Evolutionary conservation across 768 basidiomycete species (phyloP).

Genomic region (Rubroboletus satanas): DNA sequence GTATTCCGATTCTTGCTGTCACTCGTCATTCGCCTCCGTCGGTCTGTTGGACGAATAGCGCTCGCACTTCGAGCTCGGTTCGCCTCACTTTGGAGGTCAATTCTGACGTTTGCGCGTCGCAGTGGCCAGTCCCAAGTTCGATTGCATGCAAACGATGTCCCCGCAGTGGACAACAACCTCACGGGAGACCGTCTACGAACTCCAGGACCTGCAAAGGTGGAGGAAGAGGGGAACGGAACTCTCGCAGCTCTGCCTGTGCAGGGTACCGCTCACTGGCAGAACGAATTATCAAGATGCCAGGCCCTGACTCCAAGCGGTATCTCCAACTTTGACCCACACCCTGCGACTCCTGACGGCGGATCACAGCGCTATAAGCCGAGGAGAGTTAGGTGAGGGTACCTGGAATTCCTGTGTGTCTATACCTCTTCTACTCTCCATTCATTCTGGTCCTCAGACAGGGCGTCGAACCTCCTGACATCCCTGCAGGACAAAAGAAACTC

Average conservation of each 20-base stretch:
- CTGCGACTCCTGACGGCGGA: conserved; percentile 7
- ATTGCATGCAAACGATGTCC: neutral
- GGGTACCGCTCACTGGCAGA: neutral
- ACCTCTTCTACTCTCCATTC: neutral
- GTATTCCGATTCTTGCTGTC: conserved; percentile 3
- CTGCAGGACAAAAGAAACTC: conserved; percentile 4
- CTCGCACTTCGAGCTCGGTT: neutral
- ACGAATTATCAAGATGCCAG: neutral
- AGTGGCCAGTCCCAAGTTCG: neutral
- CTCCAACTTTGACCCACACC: neutral
- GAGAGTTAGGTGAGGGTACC: neutral
- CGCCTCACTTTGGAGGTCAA: conserved; percentile 2
- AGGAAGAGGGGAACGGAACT: neutral
- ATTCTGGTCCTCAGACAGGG: neutral
- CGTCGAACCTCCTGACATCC: neutral
- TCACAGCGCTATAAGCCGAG: conserved; percentile 7
- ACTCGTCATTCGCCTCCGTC: conserved; percentile 2
- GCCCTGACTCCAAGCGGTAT: neutral
- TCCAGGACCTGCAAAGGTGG: neutral
- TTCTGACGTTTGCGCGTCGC: neutral
- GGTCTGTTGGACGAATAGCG: neutral
- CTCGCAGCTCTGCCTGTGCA: neutral
- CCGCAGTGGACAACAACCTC: neutral
- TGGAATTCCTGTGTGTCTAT: neutral
- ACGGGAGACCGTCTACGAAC: neutral